A percentile compares a stretch with the other conserved stretches of the same genome.
These are phyloP conservation scores for Pseudogymnoascus sp. DNA, from an alignment of 2,329 filamentous ascomycete genomes.

Conservation along the genomic window DNA sequence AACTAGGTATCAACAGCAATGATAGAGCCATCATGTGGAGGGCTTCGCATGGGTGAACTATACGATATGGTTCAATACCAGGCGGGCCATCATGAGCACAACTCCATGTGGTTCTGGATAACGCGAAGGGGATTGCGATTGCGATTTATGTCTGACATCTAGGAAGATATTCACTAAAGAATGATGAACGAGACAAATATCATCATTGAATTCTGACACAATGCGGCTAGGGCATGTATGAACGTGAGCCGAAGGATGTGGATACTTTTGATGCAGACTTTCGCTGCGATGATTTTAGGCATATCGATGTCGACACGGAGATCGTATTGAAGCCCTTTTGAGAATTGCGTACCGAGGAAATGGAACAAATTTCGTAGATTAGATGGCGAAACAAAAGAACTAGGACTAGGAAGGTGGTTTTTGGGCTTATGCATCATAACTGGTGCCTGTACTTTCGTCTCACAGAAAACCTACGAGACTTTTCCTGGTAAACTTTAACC, in stretches of 20 bases:
- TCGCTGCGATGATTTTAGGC: not conserved
- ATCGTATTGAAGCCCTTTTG: not conserved
- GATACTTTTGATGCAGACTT: not conserved
- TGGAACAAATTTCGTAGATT: not conserved
- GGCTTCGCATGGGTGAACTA: not conserved
- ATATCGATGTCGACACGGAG: not conserved
- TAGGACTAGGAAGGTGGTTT: not conserved
- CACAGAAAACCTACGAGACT: not conserved
- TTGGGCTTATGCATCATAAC: not conserved
- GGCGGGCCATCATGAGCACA: not conserved
- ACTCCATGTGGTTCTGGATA: not conserved
- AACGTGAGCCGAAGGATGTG: not conserved
- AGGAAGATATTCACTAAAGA: not conserved
- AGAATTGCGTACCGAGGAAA: not conserved
- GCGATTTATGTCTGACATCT: not conserved
- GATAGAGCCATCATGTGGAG: not conserved
- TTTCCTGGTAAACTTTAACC: not conserved
- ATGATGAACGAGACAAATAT: not conserved
- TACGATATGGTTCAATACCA: not conserved
- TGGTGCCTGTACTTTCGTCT: not conserved
- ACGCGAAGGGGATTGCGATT: not conserved
- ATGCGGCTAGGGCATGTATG: not conserved
- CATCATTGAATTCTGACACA: not conserved
- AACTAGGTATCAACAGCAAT: not conserved
- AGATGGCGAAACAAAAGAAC: not conserved